Evolutionary conservation across 352 stramenopile genomes (phyloP).

Genomic region (Phytophthora melonis): DNA sequence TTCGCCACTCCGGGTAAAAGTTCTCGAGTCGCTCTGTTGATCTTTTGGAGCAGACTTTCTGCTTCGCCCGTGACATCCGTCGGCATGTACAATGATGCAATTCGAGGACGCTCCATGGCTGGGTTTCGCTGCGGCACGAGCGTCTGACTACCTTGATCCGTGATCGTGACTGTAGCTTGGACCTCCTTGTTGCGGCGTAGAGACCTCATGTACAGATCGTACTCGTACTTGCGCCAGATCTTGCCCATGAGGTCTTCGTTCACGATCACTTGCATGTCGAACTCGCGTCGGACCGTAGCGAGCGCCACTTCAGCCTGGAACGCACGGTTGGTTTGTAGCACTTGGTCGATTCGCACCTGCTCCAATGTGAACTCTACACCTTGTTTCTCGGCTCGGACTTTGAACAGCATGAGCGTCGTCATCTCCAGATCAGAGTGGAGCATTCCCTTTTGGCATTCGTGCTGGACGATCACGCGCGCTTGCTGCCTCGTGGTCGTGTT

Average conservation of each 20-base stretch:
- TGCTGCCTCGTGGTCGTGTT: slow-evolving; percentile 57
- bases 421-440: slow-evolving; percentile 58
- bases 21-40: slow-evolving; percentile 56
- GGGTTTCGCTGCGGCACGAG: slow-evolving; percentile 74
- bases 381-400: slow-evolving; percentile 31
- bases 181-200: slow-evolving; percentile 61
- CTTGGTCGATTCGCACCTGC: slow-evolving; percentile 55
- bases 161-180: slow-evolving; percentile 63
- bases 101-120: slow-evolving; percentile 61
- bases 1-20: slow-evolving; percentile 57
- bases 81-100: slow-evolving; percentile 60
- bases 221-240: slow-evolving; percentile 71
- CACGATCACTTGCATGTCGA: slow-evolving; percentile 57
- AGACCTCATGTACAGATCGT: slow-evolving; percentile 69
- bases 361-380: slow-evolving; percentile 34
- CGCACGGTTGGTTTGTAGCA: slow-evolving; percentile 53
- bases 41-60: slow-evolving; percentile 66
- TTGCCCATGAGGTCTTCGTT: slow-evolving; percentile 65
- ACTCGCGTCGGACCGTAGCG: slow-evolving; percentile 47
- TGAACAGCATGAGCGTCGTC: slow-evolving; percentile 32
- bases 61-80: slow-evolving; percentile 36
- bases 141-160: slow-evolving; percentile 58
- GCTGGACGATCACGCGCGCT: slow-evolving; percentile 41
- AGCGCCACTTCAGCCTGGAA: slow-evolving; percentile 58
- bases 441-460: slow-evolving; percentile 64